These are phyloP conservation scores for Geotrichum reessii DNA, from an alignment of 1,139 yeast genomes.

Conservation along the genomic window DNA sequence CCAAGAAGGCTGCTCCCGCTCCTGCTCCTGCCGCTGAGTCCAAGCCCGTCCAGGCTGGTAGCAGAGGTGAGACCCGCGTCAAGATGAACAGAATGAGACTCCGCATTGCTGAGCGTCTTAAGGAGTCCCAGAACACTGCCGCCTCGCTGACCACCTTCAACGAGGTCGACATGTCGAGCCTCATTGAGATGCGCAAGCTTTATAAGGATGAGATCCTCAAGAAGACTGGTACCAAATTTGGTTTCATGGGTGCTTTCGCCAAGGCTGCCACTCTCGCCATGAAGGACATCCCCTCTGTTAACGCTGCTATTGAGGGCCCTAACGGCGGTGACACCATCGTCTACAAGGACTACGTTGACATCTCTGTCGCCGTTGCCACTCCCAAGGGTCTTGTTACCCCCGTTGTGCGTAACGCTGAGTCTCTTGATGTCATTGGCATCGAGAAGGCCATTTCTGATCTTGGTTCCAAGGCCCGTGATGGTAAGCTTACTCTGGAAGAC, in stretches of 20 bases:
- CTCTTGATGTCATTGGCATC: constrained; percentile 78
- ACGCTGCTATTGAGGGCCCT: constrained; percentile 80
- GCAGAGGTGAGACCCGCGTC: constrained; percentile 83
- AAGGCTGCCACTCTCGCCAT: constrained; percentile 91
- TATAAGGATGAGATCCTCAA: constrained; percentile 96
- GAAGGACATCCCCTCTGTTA: constrained; percentile 91
- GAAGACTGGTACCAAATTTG: constrained; percentile 90
- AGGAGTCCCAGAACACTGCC: constrained; percentile 98
- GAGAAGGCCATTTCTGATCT: constrained; percentile 78
- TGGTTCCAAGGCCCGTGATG: constrained; percentile 94
- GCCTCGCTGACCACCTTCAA: constrained; percentile 97
- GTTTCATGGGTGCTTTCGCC: constrained; percentile 98
- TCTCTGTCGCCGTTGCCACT: constrained; percentile 96
- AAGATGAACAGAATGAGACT: constrained; percentile 99
- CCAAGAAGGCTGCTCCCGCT: constrained; percentile 25
- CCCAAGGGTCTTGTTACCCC: constrained; percentile 99
- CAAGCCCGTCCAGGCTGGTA: constrained; percentile 48
- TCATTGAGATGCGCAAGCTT: constrained; percentile 90
- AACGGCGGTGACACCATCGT: constrained; percentile 81
- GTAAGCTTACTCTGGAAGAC: constrained; percentile 92
- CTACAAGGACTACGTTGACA: constrained; percentile 92
- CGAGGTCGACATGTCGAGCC: constrained; percentile 93
- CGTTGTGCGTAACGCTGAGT: constrained; percentile 94
- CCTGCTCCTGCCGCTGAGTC: constrained; percentile 32
- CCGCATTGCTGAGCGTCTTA: constrained; percentile 97